Conservation (phyloP, 2,329 filamentous ascomycete species). For the Exophiala oligosperma region DNA sequence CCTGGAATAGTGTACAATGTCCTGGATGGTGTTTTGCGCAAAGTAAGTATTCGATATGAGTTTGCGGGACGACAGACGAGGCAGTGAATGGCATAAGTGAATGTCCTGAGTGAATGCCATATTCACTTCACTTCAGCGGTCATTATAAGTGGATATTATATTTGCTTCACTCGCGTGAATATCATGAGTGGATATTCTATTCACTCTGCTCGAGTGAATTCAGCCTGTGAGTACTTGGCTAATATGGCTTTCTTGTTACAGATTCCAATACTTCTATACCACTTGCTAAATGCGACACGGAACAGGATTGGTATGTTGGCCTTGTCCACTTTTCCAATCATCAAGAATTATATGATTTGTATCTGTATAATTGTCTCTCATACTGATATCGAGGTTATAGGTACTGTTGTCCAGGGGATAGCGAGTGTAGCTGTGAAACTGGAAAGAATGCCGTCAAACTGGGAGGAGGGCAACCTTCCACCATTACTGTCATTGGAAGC, state of each 20-base stretch:
- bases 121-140: no score
- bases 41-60: conserved; percentile 2
- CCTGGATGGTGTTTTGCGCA: conserved; percentile 18
- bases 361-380: neutral
- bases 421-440: conserved; percentile 7
- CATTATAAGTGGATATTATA: no score
- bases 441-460: conserved; percentile 15
- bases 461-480: conserved; percentile 6
- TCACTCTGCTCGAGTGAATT: no score
- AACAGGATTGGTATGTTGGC: conserved; percentile 5
- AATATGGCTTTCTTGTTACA: neutral
- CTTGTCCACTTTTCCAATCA: neutral
- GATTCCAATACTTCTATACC: conserved; percentile 13
- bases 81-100: neutral
- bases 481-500: conserved; percentile 16
- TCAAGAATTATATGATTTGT: neutral
- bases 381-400: neutral
- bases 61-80: neutral
- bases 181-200: no score
- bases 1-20: conserved; percentile 16
- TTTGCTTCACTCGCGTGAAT: no score
- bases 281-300: conserved; percentile 8
- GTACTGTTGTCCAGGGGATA: conserved; percentile 12
- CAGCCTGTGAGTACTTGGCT: no score
- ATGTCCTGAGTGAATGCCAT: no score